phyloP scores from a whole-genome alignment of 305 asterid genomes.

The Fraxinus floribunda region DNA sequence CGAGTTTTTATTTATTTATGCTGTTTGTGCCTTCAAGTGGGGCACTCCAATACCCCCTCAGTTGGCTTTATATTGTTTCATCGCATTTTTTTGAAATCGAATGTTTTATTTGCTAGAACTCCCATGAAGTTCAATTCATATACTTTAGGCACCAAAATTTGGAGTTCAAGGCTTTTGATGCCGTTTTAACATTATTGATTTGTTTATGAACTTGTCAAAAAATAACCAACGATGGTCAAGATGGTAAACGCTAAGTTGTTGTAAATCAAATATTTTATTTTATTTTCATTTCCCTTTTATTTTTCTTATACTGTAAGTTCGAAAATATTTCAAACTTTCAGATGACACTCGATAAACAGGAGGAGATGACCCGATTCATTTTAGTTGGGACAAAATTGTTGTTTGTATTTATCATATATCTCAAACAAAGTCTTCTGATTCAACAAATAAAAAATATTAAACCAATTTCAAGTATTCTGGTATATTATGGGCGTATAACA shows the following conservation, averaged over 20 bases:
- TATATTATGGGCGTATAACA: neutral
- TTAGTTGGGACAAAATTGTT: neutral
- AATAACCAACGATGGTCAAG: neutral
- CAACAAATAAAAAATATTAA: neutral
- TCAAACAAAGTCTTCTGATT: neutral
- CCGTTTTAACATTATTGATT: neutral
- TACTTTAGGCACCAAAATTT: neutral
- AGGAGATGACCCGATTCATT: neutral
- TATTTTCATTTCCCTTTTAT: neutral
- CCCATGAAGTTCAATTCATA: neutral
- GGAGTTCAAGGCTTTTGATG: neutral
- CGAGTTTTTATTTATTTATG: conserved; percentile 4
- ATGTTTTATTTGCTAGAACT: neutral
- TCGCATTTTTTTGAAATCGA: neutral
- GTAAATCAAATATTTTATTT: neutral
- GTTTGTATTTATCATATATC: neutral
- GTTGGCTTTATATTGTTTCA: neutral
- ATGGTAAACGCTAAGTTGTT: neutral
- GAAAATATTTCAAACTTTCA: neutral
- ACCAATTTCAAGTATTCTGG: neutral
- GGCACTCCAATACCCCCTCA: no score
- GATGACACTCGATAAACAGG: neutral
- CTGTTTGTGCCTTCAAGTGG: neutral
- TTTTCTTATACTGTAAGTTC: neutral
- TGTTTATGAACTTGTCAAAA: neutral